phyloP scores from a whole-genome alignment of 2,329 filamentous ascomycete species.

The Talaromyces piceae region DNA sequence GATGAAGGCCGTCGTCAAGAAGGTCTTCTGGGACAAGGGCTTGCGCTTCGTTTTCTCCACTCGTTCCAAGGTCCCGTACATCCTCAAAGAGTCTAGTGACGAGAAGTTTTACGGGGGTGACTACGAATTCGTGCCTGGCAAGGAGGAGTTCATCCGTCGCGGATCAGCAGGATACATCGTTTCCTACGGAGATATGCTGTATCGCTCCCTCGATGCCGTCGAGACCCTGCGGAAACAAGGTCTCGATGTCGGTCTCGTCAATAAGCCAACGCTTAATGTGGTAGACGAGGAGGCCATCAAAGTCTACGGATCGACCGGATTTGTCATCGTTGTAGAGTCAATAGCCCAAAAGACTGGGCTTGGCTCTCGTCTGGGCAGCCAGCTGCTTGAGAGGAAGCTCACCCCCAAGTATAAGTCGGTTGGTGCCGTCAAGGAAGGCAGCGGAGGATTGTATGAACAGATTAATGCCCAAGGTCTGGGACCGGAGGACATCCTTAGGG shows the following conservation, averaged over 20 bases:
- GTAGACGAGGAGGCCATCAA: conserved; percentile 33
- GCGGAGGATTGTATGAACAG: conserved; percentile 33
- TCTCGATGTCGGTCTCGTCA: conserved; percentile 31
- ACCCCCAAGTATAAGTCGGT: conserved; percentile 31
- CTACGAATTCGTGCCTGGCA: conserved; percentile 31
- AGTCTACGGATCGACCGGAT: conserved; percentile 28
- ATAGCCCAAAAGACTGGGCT: conserved; percentile 35
- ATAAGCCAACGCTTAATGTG: conserved; percentile 33
- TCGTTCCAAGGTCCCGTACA: conserved; percentile 31
- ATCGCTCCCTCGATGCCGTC: conserved; percentile 33
- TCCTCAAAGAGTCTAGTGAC: conserved; percentile 30
- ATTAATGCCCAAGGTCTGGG: conserved; percentile 31
- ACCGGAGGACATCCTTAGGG: conserved; percentile 27
- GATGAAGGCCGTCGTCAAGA: conserved; percentile 31
- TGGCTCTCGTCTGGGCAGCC: conserved; percentile 30
- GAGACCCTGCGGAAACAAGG: conserved; percentile 30
- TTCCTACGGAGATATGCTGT: conserved; percentile 35
- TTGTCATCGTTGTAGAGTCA: conserved; percentile 32
- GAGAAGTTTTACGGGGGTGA: conserved; percentile 28
- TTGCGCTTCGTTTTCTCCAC: conserved; percentile 34
- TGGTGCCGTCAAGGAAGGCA: conserved; percentile 32
- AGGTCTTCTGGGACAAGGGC: conserved; percentile 32
- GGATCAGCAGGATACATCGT: conserved; percentile 33
- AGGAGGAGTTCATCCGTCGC: conserved; percentile 32
- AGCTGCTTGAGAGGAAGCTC: conserved; percentile 30